Base-by-base conservation (phyloP, 177 flowering plant genomes). In the Telopea speciosissima region DNA sequence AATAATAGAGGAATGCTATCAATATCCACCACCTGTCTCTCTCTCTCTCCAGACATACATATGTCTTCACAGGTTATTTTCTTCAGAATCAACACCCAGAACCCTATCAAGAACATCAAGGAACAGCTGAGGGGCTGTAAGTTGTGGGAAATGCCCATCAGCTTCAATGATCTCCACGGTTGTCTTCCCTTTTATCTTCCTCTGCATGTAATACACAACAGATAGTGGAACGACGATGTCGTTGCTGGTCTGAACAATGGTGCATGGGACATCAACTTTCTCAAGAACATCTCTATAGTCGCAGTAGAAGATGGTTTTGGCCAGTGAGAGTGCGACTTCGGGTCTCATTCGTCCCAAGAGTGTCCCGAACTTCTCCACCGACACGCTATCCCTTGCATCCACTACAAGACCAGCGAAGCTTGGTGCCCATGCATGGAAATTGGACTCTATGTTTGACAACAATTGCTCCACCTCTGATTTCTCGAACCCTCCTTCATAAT, bases 401-500 rank as follows among this genome's bases (percentile, higher is more conserved):
- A 89, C 81, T 0, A 59, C 92, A 11, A 81, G 52, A 0, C 86
- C 16, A 28, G 93, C 77, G 68, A 94, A 94, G 61, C 13, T 11
- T 60, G 88, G 0, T 12, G 89, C 82, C 97, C 97, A 94, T 16
- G 74, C 24, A 8, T 77, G 59, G 72, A 78, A 92, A 76, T 89
- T 78, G 63, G 82, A 75, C 59, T 85, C 88, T 23, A 94, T 85
- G 82, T 68, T 80, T 28, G 79, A 25, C 61, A 94, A 67, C 49
- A 94, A 68, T 14, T 81, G 63, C 1, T 92, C 92, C 9, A 94
- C 56, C 0, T 75, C 81, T 61, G 87, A 45, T 12, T 14, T 66
- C 28, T 83, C 86, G 21, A 91, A 85, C 10, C 98, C 98, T 24
- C 98, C 98, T 78, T 87, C 83, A 63, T 93, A 93, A 68, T 79